These are phyloP conservation scores for Lasiosphaeria hispida DNA, from an alignment of 495 filamentous ascomycete species.

Conservation along the genomic window DNA sequence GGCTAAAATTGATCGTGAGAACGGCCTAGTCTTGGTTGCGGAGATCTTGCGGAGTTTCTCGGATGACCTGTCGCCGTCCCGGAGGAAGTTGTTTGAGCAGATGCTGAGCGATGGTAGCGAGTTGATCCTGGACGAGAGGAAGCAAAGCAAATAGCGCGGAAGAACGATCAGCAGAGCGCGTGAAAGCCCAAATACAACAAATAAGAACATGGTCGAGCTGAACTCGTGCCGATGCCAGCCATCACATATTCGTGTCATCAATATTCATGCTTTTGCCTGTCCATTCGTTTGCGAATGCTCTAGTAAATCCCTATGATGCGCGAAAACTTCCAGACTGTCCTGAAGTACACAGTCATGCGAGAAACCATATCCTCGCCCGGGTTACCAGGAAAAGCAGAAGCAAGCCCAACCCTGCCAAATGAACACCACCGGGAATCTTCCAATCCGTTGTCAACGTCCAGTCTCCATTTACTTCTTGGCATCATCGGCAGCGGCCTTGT, in stretches of 20 bases:
- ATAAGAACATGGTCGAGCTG: background rate
- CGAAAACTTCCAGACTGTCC: slow-evolving; percentile 27
- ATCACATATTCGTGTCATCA: slow-evolving; percentile 14
- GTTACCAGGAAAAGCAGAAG: slow-evolving; percentile 38
- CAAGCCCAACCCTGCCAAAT: slow-evolving; percentile 48
- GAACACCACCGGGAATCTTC: slow-evolving; percentile 36
- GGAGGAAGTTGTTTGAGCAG: slow-evolving; percentile 33
- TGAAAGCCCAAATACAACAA: background rate
- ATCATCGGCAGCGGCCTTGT: slow-evolving; percentile 84
- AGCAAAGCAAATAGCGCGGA: background rate
- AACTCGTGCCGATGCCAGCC: background rate
- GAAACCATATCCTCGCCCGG: slow-evolving; percentile 28
- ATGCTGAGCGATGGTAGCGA: slow-evolving; percentile 37
- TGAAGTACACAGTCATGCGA: slow-evolving; percentile 30
- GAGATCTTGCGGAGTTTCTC: slow-evolving; percentile 54
- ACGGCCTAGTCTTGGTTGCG: slow-evolving; percentile 60
- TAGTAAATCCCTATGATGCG: slow-evolving; percentile 40
- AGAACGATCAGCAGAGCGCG: background rate
- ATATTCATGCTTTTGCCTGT: slow-evolving; percentile 39
- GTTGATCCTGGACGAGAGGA: slow-evolving; percentile 30
- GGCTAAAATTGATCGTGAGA: slow-evolving; percentile 56
- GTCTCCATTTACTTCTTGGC: slow-evolving; percentile 78
- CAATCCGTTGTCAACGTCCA: slow-evolving; percentile 23
- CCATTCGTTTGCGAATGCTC: slow-evolving; percentile 39
- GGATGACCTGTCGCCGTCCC: slow-evolving; percentile 34